Base-by-base conservation (phyloP, 345 rosid species). In the Gossypium arboreum region DNA sequence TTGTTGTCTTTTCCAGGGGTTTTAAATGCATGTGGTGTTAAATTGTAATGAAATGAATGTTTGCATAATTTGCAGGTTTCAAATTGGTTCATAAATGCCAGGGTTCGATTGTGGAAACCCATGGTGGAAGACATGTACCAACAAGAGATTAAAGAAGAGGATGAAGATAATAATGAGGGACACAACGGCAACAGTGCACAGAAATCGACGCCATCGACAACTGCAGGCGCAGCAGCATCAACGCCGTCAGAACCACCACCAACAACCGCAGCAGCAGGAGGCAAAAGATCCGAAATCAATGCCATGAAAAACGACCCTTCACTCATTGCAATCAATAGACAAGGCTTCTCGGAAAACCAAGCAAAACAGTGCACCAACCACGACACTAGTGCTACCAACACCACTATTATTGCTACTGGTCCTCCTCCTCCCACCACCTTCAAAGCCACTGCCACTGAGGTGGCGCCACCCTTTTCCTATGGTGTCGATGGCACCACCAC, bases 81-180 rank as follows among this genome's bases (percentile, higher is more conserved):
- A 70, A 95, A 93, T 81, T 93, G 98, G 98, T 94, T 94, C 88
- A 94, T 94, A 24, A 94, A 94, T 79, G 98, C 98, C 47, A 94
- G 99, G 89, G 98, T 95, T 56, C 86, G 99, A 59, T 80, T 95
- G 86, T 95, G 99, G 99, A 95, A 95, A 81, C 99, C 99, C 68
- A 93, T 95, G 99, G 97, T 95, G 39, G 99, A 95, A 81, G 99
- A 95, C 52, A 95, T 95, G 98, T 95, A 95, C 83, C 97, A 93
- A 72, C 93, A 91, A 83, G 98, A 95, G 71, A 43, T 84, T 56
- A 95, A 87, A 79, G 94, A 92, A n/a, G 90, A 77, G 63, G 96
- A 86, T 0, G 62, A 45, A n/a, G 71, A 50, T 13, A 71, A 63
- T 54, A 80, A 77, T 63, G 85, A 75, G 24, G 81, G 75, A 82